These are phyloP conservation scores for Sphaerostilbella broomeana DNA, from an alignment of 2,329 filamentous ascomycete genomes.

Conservation along the genomic window DNA sequence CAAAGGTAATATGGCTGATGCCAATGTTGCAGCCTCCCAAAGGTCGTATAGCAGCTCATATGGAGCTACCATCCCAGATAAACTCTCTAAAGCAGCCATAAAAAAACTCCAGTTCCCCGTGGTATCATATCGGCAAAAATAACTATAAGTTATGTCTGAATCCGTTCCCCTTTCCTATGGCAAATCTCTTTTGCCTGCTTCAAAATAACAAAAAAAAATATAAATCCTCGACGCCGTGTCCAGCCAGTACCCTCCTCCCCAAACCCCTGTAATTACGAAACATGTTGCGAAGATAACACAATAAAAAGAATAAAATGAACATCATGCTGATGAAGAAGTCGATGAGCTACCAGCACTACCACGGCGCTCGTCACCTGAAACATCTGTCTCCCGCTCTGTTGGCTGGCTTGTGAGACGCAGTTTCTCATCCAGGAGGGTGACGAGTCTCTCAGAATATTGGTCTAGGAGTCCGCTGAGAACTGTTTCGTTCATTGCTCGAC, in stretches of 20 bases:
- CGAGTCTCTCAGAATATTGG: constrained; percentile 66
- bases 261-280: constrained; percentile 1
- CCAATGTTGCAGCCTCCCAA: neutral
- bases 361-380: constrained; percentile 24
- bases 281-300: neutral
- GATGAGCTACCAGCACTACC: constrained; percentile 30
- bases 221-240: constrained; percentile 13
- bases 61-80: constrained; percentile 1
- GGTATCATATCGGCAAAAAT: constrained; percentile 30
- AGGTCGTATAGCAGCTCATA: neutral
- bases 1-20: neutral
- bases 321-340: constrained; percentile 29
- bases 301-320: constrained; percentile 15
- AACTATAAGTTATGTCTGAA: constrained; percentile 11
- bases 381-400: constrained; percentile 26
- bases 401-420: constrained; percentile 43
- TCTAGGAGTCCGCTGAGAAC: constrained; percentile 60
- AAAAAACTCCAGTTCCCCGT: constrained; percentile 28
- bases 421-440: constrained; percentile 66
- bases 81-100: constrained; percentile 20
- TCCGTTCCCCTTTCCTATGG: constrained; percentile 4
- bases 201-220: too few species aligned
- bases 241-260: constrained; percentile 4
- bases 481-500: constrained; percentile 49
- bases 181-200: too few species aligned